Evolutionary conservation across 768 basidiomycete genomes (phyloP), one percentile per base, ranked within the genome.

Genomic region (Phylloporus scabripes): DNA sequence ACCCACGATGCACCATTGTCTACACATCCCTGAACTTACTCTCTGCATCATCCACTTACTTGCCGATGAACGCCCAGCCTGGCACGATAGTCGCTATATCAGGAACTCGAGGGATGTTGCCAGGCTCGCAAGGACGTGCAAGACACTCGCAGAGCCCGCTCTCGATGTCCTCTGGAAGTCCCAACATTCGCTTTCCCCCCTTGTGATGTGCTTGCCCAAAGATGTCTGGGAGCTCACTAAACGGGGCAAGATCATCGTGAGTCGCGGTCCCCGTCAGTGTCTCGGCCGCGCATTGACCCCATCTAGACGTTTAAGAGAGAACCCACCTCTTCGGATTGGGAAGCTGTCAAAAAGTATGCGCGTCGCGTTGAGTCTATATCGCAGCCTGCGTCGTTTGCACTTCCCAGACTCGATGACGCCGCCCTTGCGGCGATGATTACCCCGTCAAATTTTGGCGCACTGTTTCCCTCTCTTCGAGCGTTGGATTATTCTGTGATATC

Each of bases 161-260:
- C 55, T 66, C 20, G 66, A 66, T 38, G 49, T 64, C 26, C 65
- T 66, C 31, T 66, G 65, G 65, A 45, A 20, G 38, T 64, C 57
- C 1, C 65, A 67, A 39, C 60, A 62, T 46, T 63, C 65, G 6
- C 52, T 66, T 7, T 52, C 53, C 26, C 26, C 26, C 26, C 26
- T 28, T 28, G 26, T 28, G 26, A 28, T 28, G 26, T 28, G 26
- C 26, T 41, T 67, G 5, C 60, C 65, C 10, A 8, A 46, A n/a
- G 52, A 60, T 42, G 20, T 57, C 2, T 67, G 66, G 65, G 51
- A 60, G 24, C 14, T 61, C 14, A 53, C 48, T 8, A 53, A 49
- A 32, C 45, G 51, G 24, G 43, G 49, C 14, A 63, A 56, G 48
- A 41, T 31, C 5, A 52, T 66, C 29, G 66, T 68, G 42, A 52